These are phyloP conservation scores for Ustilago vetiveriae DNA, from an alignment of 1,284 basidiomycete genomes.

Conservation along the genomic window DNA sequence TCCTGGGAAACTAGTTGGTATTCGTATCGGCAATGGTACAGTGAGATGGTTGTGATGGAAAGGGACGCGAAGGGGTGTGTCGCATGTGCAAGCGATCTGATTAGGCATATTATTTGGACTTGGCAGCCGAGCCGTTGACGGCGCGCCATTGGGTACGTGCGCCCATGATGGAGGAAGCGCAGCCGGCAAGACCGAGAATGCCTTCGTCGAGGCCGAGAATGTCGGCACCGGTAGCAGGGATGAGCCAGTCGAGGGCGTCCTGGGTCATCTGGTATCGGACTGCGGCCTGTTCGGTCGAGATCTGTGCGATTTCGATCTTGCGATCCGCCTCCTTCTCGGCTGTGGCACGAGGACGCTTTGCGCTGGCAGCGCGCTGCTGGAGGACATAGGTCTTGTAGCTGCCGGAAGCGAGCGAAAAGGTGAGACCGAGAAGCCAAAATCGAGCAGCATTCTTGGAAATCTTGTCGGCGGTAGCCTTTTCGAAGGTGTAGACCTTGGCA, in stretches of 20 bases:
- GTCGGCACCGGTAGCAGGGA: constrained; percentile 85
- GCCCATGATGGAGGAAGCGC: constrained; percentile 61
- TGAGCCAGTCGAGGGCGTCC: constrained; percentile 84
- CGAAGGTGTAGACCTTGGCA: constrained; percentile 63
- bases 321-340: constrained; percentile 76
- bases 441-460: constrained; percentile 80
- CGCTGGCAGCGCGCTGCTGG: constrained; percentile 50
- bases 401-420: constrained; percentile 59
- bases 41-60: not conserved
- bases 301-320: constrained; percentile 73
- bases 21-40: constrained; percentile 10
- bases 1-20: too few relatives aligned
- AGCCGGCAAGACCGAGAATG: constrained; percentile 63
- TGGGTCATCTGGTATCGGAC: constrained; percentile 81
- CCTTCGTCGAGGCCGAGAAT: constrained; percentile 86
- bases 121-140: constrained; percentile 61
- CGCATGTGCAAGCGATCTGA: not conserved
- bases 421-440: constrained; percentile 84
- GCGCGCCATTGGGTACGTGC: constrained; percentile 65
- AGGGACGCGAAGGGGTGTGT: not conserved
- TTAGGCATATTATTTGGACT: constrained; percentile 32
- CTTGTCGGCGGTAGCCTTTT: constrained; percentile 75
- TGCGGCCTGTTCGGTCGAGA: constrained; percentile 75
- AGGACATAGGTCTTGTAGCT: constrained; percentile 65
- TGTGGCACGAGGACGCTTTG: constrained; percentile 69